phyloP scores from a whole-genome alignment of 2,329 filamentous ascomycete genomes.

The Penicillium fuscoglaucum region DNA sequence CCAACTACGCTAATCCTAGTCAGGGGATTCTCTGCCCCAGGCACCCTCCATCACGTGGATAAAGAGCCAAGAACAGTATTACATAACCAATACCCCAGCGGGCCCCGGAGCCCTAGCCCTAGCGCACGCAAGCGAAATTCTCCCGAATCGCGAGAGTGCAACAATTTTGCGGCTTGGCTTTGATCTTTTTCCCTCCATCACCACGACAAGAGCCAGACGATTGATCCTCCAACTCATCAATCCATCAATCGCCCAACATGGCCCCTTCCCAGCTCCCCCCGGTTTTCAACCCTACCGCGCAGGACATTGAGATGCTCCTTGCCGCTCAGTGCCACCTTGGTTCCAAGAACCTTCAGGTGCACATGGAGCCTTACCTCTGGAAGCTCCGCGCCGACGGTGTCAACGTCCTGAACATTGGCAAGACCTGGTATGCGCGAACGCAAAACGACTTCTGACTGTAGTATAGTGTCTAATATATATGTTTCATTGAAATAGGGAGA shows the following conservation, averaged over 20 bases:
- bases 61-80: slow-evolving; percentile 7
- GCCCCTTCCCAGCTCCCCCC: slow-evolving; percentile 91
- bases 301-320: slow-evolving; percentile 99
- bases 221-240: slow-evolving; percentile 46
- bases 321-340: slow-evolving; percentile 95
- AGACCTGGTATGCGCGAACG: slow-evolving; percentile 79
- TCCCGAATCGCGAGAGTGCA: slow-evolving; percentile 28
- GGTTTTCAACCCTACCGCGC: slow-evolving; percentile 92
- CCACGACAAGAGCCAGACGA: slow-evolving; percentile 48
- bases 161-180: slow-evolving; percentile 34
- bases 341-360: slow-evolving; percentile 98
- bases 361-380: slow-evolving; percentile 99
- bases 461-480: slow-evolving; percentile 24
- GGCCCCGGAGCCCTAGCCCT: slow-evolving; percentile 38
- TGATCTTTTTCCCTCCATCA: slow-evolving; percentile 35
- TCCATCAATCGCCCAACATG: slow-evolving; percentile 71
- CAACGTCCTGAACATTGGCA: slow-evolving; percentile 99
- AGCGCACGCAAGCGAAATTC: slow-evolving; percentile 43
- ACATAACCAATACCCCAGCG: neutral
- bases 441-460: neutral
- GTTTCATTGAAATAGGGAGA: slow-evolving; percentile 69
- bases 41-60: neutral
- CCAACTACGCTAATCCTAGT: slow-evolving; percentile 29
- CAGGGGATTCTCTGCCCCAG: neutral
- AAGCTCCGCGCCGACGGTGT: slow-evolving; percentile 98